Base-by-base conservation (phyloP, 352 stramenopile species). In the Globisporangium echinulatum region DNA sequence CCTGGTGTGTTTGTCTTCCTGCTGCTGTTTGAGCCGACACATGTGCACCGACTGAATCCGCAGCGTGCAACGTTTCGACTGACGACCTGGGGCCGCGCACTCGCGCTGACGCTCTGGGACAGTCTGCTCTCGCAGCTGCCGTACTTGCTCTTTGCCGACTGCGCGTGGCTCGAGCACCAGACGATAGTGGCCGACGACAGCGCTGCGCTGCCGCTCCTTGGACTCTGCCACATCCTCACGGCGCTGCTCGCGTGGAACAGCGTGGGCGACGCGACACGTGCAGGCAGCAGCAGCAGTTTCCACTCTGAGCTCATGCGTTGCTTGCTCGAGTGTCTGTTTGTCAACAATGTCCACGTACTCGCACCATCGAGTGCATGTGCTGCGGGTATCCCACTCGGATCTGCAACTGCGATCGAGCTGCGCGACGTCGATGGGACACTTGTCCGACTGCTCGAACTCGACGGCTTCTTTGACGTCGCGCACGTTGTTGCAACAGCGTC, bases 151-250 rank as follows among this genome's bases (percentile, higher is more conserved):
- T 84, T 85, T 19, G 64, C 72, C 7, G 79, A 89, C n/a, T 89
- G 77, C 60, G 67, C 68, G n/a, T 89, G 79, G 79, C 75, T 89
- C 14, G 77, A 88, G 38, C 67, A 82, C 36, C 75, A 87, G 53
- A 72, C 61, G 5, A 19, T 19, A 19, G 56, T 62, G 15, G 71
- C 38, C 10, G 38, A 66, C 11, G 63, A 66, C 4, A 71, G 67
- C 15, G 52, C 40, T 7, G 10, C 40, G 40, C 10, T 86, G 3
- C 75, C 79, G 6, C 54, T 68, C 0, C 64, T 87, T 25, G 79
- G 68, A 0, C 69, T 86, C 53, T 80, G 73, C 17, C 77, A 90
- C 52, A 63, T 87, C 47, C 40, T 90, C 36, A 59, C 62, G 6
- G 75, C 59, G 2, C 64, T 90, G 47, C 33, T 89, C 25, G 42